Evolutionary conservation across 2,329 filamentous ascomycete species (phyloP), one percentile per base, ranked within the genome.

Genomic region (Scolecobasidium constrictum): DNA sequence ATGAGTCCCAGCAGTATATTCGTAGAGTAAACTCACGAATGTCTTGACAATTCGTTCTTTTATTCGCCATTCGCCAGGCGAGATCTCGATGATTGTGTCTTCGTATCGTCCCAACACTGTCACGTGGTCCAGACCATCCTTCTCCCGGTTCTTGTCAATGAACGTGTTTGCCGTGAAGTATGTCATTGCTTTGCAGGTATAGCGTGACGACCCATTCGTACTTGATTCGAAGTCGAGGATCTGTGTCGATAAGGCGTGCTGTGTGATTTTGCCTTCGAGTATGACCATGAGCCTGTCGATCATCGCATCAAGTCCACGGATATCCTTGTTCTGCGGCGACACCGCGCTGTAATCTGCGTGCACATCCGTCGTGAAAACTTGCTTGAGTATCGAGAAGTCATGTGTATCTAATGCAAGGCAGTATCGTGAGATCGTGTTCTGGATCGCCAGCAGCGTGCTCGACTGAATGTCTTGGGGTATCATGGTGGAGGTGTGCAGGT

Each of bases 351-450:
- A 68, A 18, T 57, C 49, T 13, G 63, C 61, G 5, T 55, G 52
- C 9, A 65, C 60, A 45, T 67, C 59, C 4, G 52, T 39, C 1
- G 55, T 51, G 50, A 69, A 67, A 42, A 69, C 64, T 23, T 61
- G 49, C 3, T 52, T 39, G 2, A 68, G 54, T 2, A 63, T 52
- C 4, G 49, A 35, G 38, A 62, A 66, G 42, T 62, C 45, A 45
- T 67, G 67, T 13, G 57, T 58, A 48, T 68, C 65, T 4, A 68
- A 53, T 2, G 64, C 65, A 34, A 66, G 56, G 51, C 64, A 67
- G 50, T 68, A 69, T 21, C 55, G 59, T 4, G 63, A 50, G 19
- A 68, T 49, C 5, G 56, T 55, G 48, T 68, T 68, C 34, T 56
- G 57, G 49, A 69, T 62, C n/a, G 63, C 61, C 35, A 62, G 20